Evolutionary conservation across 306 rosid species (phyloP).

Genomic region (Vicia villosa): DNA sequence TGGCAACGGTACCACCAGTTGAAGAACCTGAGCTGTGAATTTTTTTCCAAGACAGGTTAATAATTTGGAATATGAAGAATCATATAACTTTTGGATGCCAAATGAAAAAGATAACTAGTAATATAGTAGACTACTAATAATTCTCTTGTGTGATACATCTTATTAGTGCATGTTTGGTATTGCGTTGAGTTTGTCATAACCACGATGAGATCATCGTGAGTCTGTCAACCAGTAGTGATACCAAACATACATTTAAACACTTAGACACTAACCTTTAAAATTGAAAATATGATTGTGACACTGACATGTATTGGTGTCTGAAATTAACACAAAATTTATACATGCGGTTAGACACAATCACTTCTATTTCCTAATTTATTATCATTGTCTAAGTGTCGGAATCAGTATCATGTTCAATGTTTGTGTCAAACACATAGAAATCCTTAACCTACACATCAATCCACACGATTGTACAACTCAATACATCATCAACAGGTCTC

Average conservation of each 20-base stretch:
- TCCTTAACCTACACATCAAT: conserved; percentile 9
- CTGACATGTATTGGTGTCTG: background rate
- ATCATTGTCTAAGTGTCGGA: background rate
- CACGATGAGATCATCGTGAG: too few species aligned
- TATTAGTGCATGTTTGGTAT: too few species aligned
- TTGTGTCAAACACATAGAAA: background rate
- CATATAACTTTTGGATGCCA: conserved; percentile 16
- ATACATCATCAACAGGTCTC: background rate
- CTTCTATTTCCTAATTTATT: background rate
- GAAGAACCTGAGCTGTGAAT: conserved; percentile 66
- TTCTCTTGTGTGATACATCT: background rate
- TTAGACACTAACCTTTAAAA: background rate
- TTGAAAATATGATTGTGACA: background rate
- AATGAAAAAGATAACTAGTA: background rate
- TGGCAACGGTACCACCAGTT: conserved; percentile 67
- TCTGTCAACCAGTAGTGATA: too few species aligned
- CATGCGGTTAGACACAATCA: background rate
- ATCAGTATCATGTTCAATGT: background rate
- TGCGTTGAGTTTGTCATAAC: too few species aligned
- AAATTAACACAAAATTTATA: background rate
- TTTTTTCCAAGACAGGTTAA: background rate
- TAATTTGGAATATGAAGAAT: conserved; percentile 20
- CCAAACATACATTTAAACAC: too few species aligned
- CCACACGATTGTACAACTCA: background rate
- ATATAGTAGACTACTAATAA: background rate